A percentile compares a stretch with the other conserved stretches of the same genome.
Conservation (phyloP, 2,329 filamentous ascomycete genomes). For the Aplosporella prunicola region DNA sequence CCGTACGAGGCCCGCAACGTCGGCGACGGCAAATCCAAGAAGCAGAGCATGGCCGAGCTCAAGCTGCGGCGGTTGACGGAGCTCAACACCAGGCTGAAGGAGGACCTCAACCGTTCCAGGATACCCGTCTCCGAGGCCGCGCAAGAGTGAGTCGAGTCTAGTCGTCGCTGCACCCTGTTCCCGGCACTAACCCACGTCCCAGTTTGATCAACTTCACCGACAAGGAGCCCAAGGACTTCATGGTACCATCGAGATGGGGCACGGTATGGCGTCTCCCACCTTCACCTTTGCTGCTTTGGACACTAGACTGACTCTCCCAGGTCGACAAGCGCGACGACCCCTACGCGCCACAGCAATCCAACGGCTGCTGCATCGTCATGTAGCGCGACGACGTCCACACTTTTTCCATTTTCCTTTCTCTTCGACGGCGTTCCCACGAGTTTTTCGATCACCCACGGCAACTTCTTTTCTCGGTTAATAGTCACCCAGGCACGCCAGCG, state of each 20-base stretch:
- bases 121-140: conserved; percentile 94
- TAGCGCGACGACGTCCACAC: conserved; percentile 32
- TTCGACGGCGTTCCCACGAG: conserved; percentile 11
- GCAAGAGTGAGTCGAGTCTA: conserved; percentile 34
- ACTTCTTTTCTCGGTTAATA: conserved; percentile 12
- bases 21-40: conserved; percentile 72
- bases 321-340: conserved; percentile 94
- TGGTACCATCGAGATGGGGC: conserved; percentile 97
- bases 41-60: conserved; percentile 98
- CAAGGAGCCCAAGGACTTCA: conserved; percentile 88
- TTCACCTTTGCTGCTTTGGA: neutral
- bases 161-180: conserved; percentile 5
- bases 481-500: conserved; percentile 6
- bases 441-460: conserved; percentile 10
- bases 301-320: conserved; percentile 30
- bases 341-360: conserved; percentile 91
- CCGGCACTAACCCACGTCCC: conserved; percentile 11
- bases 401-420: conserved; percentile 9
- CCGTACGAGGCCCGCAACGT: conserved; percentile 58
- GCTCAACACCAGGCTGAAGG: conserved; percentile 88
- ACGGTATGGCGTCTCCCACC: conserved; percentile 41
- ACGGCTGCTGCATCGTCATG: conserved; percentile 94
- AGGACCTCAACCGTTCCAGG: conserved; percentile 89
- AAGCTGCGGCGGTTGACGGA: conserved; percentile 95
- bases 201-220: conserved; percentile 98